Percentiles rank a stretch among this genome's conserved stretches.
Evolutionary conservation across 352 stramenopile genomes (phyloP).

Genomic region (Phytophthora ohioensis): DNA sequence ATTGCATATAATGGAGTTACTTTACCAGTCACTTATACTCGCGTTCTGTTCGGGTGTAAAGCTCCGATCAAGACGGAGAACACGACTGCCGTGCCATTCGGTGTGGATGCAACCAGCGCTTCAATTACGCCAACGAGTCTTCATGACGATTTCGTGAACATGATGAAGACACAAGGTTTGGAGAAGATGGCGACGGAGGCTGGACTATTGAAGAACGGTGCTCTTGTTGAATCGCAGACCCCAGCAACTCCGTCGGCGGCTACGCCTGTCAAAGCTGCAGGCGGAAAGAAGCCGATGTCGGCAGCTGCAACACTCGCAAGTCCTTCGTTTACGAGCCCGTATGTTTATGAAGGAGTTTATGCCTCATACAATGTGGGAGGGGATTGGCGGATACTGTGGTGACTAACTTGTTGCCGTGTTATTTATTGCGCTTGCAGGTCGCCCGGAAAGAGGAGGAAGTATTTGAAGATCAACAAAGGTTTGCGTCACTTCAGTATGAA

Average conservation of each 20-base stretch:
- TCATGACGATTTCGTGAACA: slow-evolving; percentile 88
- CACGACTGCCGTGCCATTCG: slow-evolving; percentile 40
- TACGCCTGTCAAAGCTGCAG: slow-evolving; percentile 8
- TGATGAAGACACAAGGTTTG: slow-evolving; percentile 86
- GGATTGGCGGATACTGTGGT: not conserved
- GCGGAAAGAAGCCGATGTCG: slow-evolving; percentile 27
- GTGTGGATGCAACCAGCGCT: slow-evolving; percentile 43
- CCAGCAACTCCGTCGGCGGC: slow-evolving; percentile 20
- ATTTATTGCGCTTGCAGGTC: slow-evolving; percentile 38
- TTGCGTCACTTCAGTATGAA: slow-evolving; percentile 97
- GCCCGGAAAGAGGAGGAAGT: slow-evolving; percentile 81
- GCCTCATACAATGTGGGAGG: not conserved
- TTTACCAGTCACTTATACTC: not conserved
- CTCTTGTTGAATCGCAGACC: slow-evolving; percentile 66
- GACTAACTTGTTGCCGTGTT: slow-evolving; percentile 7
- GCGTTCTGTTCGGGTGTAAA: not conserved
- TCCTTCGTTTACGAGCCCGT: slow-evolving; percentile 72
- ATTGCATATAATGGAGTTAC: not conserved
- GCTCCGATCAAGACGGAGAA: slow-evolving; percentile 30
- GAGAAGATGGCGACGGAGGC: slow-evolving; percentile 87
- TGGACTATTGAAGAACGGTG: slow-evolving; percentile 78
- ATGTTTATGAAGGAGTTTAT: slow-evolving; percentile 21
- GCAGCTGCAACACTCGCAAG: slow-evolving; percentile 35
- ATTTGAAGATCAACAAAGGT: slow-evolving; percentile 91
- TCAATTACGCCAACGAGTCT: slow-evolving; percentile 75